Evolutionary conservation across 768 basidiomycete genomes (phyloP).

Genomic region (Myochromella boudieri): DNA sequence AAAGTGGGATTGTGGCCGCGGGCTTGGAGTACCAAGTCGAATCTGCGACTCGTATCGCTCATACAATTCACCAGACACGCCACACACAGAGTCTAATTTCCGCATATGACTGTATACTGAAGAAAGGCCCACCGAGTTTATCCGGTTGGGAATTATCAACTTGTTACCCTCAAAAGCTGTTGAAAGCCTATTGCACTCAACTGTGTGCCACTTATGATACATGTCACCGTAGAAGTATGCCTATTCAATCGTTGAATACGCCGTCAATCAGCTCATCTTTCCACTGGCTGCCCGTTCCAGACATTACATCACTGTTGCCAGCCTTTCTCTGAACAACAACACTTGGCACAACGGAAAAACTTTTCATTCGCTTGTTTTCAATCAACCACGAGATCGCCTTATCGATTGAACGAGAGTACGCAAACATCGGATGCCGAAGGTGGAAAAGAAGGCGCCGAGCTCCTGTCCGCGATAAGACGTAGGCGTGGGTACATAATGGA

Average conservation of each 20-base stretch:
- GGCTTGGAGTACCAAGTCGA: too few relatives aligned
- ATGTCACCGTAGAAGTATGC: too few relatives aligned
- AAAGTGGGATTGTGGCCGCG: too few relatives aligned
- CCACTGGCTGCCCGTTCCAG: slow-evolving; percentile 56
- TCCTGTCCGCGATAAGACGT: slow-evolving; percentile 58
- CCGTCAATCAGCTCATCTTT: slow-evolving; percentile 48
- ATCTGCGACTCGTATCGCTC: too few relatives aligned
- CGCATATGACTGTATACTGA: too few relatives aligned
- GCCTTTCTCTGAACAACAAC: slow-evolving; percentile 66
- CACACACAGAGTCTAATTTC: too few relatives aligned
- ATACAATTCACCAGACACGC: too few relatives aligned
- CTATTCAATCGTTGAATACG: slow-evolving; percentile 31
- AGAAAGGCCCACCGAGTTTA: too few relatives aligned
- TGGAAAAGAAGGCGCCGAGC: slow-evolving; percentile 61
- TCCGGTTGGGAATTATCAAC: too few relatives aligned
- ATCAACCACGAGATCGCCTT: slow-evolving; percentile 73
- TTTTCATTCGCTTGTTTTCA: slow-evolving; percentile 49
- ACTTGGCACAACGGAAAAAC: slow-evolving; percentile 68
- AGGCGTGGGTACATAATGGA: slow-evolving; percentile 76
- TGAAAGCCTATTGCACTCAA: too few relatives aligned
- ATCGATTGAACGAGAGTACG: slow-evolving; percentile 77
- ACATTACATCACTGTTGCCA: slow-evolving; percentile 53
- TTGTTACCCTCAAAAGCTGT: too few relatives aligned
- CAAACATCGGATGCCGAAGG: slow-evolving; percentile 63
- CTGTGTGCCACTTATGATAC: too few relatives aligned